Evolutionary conservation across 305 asterid genomes (phyloP).

Genomic region (Striga hermonthica): DNA sequence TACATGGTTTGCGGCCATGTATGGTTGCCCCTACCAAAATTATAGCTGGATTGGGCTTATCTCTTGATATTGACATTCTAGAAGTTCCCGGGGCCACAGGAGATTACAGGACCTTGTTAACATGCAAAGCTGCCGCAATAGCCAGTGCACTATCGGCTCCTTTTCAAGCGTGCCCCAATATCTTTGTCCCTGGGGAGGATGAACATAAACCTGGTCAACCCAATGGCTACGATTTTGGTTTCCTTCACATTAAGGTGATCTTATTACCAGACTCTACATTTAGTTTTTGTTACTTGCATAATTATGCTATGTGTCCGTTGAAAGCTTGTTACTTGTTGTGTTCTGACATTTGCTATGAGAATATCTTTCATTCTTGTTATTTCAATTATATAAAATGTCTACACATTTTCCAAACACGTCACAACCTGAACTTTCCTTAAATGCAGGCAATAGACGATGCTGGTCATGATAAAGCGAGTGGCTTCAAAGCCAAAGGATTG

Average conservation of each 20-base stretch:
- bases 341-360: too few species aligned
- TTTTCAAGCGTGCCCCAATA: slow-evolving; percentile 53
- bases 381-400: too few species aligned
- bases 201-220: slow-evolving; percentile 72
- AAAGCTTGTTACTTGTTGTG: too few species aligned
- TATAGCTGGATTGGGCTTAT: slow-evolving; percentile 92
- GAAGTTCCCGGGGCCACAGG: slow-evolving; percentile 98
- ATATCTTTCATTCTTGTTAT: too few species aligned
- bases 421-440: neutral
- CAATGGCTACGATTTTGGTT: slow-evolving; percentile 86
- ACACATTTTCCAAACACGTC: too few species aligned
- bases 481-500: slow-evolving; percentile 82
- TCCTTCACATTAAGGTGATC: slow-evolving; percentile 86
- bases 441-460: slow-evolving; percentile 94
- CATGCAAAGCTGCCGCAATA: slow-evolving; percentile 84
- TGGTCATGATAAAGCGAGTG: slow-evolving; percentile 91
- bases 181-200: slow-evolving; percentile 89
- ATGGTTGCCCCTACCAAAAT: slow-evolving; percentile 98
- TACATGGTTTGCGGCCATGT: slow-evolving; percentile 80
- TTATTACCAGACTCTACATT: too few species aligned
- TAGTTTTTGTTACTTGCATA: too few species aligned
- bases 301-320: too few species aligned
- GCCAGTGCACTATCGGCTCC: slow-evolving; percentile 85
- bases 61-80: slow-evolving; percentile 88
- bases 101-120: slow-evolving; percentile 83